Evolutionary conservation across 352 stramenopile genomes (phyloP).

Genomic region (Globisporangium viniferum): DNA sequence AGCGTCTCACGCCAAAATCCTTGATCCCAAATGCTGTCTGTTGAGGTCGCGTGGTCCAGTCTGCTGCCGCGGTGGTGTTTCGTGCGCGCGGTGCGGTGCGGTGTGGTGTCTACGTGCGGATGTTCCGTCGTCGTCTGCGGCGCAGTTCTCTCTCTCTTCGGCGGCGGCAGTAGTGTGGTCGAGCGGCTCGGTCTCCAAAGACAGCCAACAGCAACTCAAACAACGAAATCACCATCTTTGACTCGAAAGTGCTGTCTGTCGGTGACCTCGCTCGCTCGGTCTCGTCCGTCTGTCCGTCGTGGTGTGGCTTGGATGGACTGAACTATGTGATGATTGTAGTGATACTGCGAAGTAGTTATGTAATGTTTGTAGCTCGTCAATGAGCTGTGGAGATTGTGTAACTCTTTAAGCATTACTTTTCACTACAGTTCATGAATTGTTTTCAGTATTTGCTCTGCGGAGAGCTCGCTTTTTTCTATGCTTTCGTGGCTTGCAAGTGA

Average conservation of each 20-base stretch:
- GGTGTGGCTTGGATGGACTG: background rate
- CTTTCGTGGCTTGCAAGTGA: background rate
- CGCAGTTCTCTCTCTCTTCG: background rate
- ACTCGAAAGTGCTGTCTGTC: conserved; percentile 7
- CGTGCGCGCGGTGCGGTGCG: too few relatives aligned
- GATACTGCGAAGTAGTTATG: too few relatives aligned
- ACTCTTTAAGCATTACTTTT: background rate
- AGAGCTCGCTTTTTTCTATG: background rate
- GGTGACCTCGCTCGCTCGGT: background rate
- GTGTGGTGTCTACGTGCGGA: too few relatives aligned
- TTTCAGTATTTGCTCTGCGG: background rate
- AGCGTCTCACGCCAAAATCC: too few relatives aligned
- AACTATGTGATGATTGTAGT: background rate
- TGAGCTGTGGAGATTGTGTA: background rate
- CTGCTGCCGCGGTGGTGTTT: too few relatives aligned
- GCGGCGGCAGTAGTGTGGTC: too few relatives aligned
- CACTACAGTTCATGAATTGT: background rate
- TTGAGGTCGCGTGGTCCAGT: too few relatives aligned
- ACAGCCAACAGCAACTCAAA: conserved; percentile 9
- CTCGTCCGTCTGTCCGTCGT: background rate
- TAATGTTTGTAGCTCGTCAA: too few relatives aligned
- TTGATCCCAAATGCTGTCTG: background rate
- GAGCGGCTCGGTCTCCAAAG: background rate
- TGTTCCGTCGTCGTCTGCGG: too few relatives aligned
- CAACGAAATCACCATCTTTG: conserved; percentile 1